Percentiles rank a stretch among this genome's conserved stretches.
phyloP scores from a whole-genome alignment of 1,284 basidiomycete species.

The Waitea zeae region DNA sequence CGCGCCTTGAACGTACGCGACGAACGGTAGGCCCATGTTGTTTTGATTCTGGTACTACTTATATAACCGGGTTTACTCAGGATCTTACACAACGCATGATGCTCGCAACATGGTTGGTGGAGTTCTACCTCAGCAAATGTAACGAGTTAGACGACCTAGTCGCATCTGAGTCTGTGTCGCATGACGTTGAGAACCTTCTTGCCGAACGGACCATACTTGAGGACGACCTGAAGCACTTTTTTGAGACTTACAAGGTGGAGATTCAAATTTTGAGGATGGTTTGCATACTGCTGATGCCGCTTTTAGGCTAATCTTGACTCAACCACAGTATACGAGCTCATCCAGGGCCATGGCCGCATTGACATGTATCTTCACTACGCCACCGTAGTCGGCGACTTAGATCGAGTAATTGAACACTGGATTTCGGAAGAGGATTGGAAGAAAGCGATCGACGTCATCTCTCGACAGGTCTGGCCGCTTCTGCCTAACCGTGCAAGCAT shows the following conservation, averaged over 20 bases:
- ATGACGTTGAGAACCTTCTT: conserved; percentile 76
- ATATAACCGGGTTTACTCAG: conserved; percentile 21
- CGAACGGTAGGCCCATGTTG: conserved; percentile 40
- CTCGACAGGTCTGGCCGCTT: conserved; percentile 52
- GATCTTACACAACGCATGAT: conserved; percentile 92
- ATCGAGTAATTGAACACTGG: conserved; percentile 86
- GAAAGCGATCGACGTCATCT: conserved; percentile 80
- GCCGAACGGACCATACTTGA: conserved; percentile 75
- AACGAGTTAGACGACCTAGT: conserved; percentile 89
- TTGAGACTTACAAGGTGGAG: conserved; percentile 78
- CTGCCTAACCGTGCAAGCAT: conserved; percentile 1
- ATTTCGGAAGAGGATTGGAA: conserved; percentile 83
- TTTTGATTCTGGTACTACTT: neutral
- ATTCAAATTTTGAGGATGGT: neutral
- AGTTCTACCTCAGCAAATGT: conserved; percentile 93
- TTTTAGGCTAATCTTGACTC: conserved; percentile 69
- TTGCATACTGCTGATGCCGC: conserved; percentile 1
- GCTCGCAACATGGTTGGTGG: conserved; percentile 96
- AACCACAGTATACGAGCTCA: conserved; percentile 79
- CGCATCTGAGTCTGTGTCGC: conserved; percentile 68
- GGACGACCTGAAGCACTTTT: conserved; percentile 84
- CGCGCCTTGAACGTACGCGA: conserved; percentile 66
- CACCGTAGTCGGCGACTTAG: conserved; percentile 63
- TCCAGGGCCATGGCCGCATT: conserved; percentile 82
- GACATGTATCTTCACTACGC: conserved; percentile 92